Base-by-base conservation (phyloP, 2,329 filamentous ascomycete genomes). In the Diaporthe sp. region DNA sequence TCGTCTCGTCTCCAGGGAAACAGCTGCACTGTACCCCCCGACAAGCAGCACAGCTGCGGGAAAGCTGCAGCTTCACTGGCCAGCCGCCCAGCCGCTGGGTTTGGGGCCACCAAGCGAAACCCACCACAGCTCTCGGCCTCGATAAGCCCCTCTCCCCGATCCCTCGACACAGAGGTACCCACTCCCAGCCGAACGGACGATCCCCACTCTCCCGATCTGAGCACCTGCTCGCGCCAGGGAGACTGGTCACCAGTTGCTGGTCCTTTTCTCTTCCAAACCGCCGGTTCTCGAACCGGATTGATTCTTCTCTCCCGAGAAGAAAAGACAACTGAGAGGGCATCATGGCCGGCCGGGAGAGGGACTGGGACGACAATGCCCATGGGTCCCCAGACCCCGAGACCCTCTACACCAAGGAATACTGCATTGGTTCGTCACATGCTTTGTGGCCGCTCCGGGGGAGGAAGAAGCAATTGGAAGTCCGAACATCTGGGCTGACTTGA, bases 361-460 rank as follows among this genome's bases (percentile, higher is more conserved):
- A 88, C 34, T 83, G 69, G 73, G 75, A 73, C 46, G 71, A 73
- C 13, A 73, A 65, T 53, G 58, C 44, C 78, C 87, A 89, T 77
- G 90, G 90, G 81, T 87, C 88, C 49, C 89, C 94, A 73, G 96
- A 98, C 85, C 97, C 97, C 4, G 95, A 97, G 86, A 91, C 93
- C 77, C 89, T 98, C 72, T 99, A 98, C 85, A 97, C 95, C 77
- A 98, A 98, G 86, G 94, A 97, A 85, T 95, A 92, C 82, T 96
- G 94, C 87, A 96, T 97, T 85, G 94, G 93, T 95, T 85, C 80
- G 90, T 81, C 57, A 46, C 34, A 72, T 70, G 81, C 73, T 68
- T 76, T 75, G 72, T 72, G 25, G n/a, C n/a, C 22, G 34, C 28
- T 49, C 49, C 65, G 2, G 42, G 42, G 49, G 39, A 62, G 46